Percentiles rank a stretch among this genome's conserved stretches.
Conservation (phyloP, 176 grass and related monocot species). For the Neostapfia colusana region DNA sequence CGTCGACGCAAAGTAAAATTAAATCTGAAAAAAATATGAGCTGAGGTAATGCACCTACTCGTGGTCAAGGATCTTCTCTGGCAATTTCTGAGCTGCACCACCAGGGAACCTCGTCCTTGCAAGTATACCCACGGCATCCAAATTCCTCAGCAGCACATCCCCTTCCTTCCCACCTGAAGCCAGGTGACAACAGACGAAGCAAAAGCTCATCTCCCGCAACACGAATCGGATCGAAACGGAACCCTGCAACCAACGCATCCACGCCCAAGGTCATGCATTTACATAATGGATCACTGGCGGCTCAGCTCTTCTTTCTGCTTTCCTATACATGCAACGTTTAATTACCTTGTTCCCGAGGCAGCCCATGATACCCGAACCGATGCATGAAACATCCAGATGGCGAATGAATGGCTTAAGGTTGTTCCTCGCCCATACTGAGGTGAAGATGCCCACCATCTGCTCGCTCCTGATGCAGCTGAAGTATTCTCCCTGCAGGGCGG, state of each 20-base stretch:
- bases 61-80: conserved; percentile 82
- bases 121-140: conserved; percentile 61
- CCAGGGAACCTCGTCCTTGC: conserved; percentile 63
- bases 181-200: conserved; percentile 93
- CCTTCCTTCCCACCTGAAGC: conserved; percentile 83
- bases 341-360: conserved; percentile 98
- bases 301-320: background rate
- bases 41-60: conserved; percentile 59
- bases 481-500: background rate
- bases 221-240: conserved; percentile 80
- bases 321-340: background rate
- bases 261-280: conserved; percentile 16
- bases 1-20: background rate
- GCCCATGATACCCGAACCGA: conserved; percentile 89
- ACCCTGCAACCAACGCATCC: conserved; percentile 51
- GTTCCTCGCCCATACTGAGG: conserved; percentile 67
- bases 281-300: conserved; percentile 2
- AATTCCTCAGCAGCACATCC: conserved; percentile 75
- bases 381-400: conserved; percentile 61
- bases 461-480: conserved; percentile 84
- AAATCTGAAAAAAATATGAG: background rate
- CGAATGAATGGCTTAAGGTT: conserved; percentile 59
- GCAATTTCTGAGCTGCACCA: conserved; percentile 46
- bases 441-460: conserved; percentile 97
- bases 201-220: conserved; percentile 78